Conservation (phyloP, 1,139 yeast species). For the Tardiomyces digboiensis region DNA sequence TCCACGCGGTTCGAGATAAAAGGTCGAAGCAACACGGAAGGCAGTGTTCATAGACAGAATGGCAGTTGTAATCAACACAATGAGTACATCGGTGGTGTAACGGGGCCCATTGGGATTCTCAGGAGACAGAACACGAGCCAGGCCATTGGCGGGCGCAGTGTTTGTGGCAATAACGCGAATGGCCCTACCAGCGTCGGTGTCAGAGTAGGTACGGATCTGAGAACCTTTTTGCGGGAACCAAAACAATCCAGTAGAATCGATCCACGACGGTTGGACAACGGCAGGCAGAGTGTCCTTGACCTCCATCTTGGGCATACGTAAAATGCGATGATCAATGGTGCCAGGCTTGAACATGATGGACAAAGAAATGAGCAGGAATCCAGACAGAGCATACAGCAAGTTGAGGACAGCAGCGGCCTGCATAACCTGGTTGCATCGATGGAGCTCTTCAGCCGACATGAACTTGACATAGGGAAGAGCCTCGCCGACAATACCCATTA, state of each 20-base stretch:
- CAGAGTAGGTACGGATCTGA: constrained; percentile 11
- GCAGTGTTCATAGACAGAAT: constrained; percentile 47
- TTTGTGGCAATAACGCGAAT: constrained; percentile 34
- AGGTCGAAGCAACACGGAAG: constrained; percentile 48
- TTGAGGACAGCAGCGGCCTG: constrained; percentile 50
- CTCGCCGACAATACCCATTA: constrained; percentile 61
- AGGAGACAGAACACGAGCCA: constrained; percentile 22
- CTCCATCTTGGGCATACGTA: constrained; percentile 18
- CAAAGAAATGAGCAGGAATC: constrained; percentile 38
- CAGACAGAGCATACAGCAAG: constrained; percentile 48
- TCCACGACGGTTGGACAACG: constrained; percentile 77
- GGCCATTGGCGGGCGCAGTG: constrained; percentile 29
- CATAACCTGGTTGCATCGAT: constrained; percentile 46
- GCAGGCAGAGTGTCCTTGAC: constrained; percentile 18
- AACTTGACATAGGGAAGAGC: constrained; percentile 54
- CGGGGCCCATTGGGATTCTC: constrained; percentile 36
- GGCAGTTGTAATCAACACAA: constrained; percentile 43
- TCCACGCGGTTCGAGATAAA: constrained; percentile 28
- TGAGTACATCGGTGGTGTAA: constrained; percentile 30
- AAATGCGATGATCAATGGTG: constrained; percentile 39
- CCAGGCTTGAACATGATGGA: constrained; percentile 54
- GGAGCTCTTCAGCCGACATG: constrained; percentile 36
- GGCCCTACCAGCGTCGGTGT: constrained; percentile 30
- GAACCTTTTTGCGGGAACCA: constrained; percentile 42
- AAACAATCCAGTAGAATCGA: constrained; percentile 47